These are phyloP conservation scores for Quercus mongolica DNA, from an alignment of 306 rosid species.

Conservation along the genomic window DNA sequence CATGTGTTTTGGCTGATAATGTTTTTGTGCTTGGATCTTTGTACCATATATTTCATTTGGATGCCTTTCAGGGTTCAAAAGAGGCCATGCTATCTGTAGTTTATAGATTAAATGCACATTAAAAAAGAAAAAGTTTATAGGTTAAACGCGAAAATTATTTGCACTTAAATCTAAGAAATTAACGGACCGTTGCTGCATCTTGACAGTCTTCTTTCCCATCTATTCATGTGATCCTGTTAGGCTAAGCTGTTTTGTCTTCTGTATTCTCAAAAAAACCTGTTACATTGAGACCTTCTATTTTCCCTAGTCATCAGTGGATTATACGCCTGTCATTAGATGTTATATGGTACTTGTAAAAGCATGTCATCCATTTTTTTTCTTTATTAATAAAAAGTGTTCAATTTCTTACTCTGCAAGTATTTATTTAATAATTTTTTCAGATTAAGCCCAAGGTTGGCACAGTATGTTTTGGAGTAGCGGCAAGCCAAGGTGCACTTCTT, in stretches of 20 bases:
- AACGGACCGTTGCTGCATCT: neutral
- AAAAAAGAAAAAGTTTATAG: neutral
- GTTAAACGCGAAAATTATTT: neutral
- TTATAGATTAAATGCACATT: neutral
- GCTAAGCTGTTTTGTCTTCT: neutral
- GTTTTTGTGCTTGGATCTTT: neutral
- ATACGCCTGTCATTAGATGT: neutral
- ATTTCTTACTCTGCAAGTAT: conserved; percentile 14
- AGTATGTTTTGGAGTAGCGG: conserved; percentile 91
- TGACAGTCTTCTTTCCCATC: neutral
- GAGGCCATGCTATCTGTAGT: neutral
- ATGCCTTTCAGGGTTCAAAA: neutral
- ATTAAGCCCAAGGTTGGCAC: conserved; percentile 99
- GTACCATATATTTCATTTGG: neutral
- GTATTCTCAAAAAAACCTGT: neutral
- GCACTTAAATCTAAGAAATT: neutral
- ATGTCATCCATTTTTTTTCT: neutral
- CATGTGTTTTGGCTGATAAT: neutral
- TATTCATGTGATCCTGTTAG: neutral
- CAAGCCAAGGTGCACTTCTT: conserved; percentile 96
- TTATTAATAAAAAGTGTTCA: neutral
- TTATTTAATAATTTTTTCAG: conserved; percentile 42
- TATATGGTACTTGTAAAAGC: neutral
- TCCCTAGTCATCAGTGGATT: neutral
- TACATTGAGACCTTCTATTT: no score